Percentiles rank a stretch among this genome's conserved stretches.
These are phyloP conservation scores for Cyberlindnera japonica DNA, from an alignment of 805 yeast species.

Conservation along the genomic window DNA sequence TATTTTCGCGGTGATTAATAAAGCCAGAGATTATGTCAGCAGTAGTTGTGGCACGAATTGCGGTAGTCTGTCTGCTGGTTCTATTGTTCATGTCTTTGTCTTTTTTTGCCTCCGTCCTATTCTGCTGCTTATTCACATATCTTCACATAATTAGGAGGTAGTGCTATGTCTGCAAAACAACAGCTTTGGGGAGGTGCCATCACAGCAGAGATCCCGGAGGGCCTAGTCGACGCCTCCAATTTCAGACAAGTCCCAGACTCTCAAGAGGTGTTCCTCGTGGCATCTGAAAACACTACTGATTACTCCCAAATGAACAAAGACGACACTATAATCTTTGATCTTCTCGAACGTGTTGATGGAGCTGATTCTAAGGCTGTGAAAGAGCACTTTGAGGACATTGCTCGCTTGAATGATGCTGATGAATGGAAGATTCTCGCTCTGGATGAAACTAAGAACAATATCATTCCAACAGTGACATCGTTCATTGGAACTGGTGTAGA, in stretches of 20 bases:
- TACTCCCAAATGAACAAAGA: slow-evolving; percentile 37
- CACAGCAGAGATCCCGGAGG: slow-evolving; percentile 50
- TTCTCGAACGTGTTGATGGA: slow-evolving; percentile 48
- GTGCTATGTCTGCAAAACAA: slow-evolving; percentile 5
- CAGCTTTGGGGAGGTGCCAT: slow-evolving; percentile 84
- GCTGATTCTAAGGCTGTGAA: slow-evolving; percentile 41
- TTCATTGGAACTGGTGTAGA: slow-evolving; percentile 38
- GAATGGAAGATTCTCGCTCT: slow-evolving; percentile 33
- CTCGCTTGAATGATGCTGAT: slow-evolving; percentile 38
- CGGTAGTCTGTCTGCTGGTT: not conserved
- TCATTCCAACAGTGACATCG: slow-evolving; percentile 20
- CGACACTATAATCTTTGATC: slow-evolving; percentile 60
- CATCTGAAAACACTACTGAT: slow-evolving; percentile 30
- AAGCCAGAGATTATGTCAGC: too few species aligned
- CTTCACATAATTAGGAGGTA: not conserved
- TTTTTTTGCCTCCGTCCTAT: not conserved
- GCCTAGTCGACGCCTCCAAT: slow-evolving; percentile 69
- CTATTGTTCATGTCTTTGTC: not conserved
- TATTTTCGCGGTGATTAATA: too few species aligned
- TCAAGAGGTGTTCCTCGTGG: slow-evolving; percentile 80
- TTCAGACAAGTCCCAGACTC: slow-evolving; percentile 87
- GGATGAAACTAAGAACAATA: slow-evolving; percentile 14
- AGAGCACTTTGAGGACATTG: slow-evolving; percentile 55
- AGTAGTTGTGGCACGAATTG: too few species aligned
- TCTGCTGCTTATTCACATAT: not conserved